These are phyloP conservation scores for Ulota crispa DNA, from an alignment of 225 moss, liverwort and hornwort genomes.

Conservation along the genomic window DNA sequence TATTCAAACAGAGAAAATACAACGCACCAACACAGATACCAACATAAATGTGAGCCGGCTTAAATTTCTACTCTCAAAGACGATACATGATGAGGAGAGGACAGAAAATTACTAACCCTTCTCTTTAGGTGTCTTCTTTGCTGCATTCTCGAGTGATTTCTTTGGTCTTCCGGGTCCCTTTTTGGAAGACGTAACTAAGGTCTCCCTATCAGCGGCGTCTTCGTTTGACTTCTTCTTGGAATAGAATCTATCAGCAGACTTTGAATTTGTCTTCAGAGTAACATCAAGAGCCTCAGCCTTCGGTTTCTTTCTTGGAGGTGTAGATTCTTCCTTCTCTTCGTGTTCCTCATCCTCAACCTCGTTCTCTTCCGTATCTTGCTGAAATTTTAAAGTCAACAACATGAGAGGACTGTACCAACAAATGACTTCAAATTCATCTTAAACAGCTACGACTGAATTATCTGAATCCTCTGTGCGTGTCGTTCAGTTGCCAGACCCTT, in stretches of 20 bases:
- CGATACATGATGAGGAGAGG: neutral
- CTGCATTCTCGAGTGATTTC: slow-evolving; percentile 38
- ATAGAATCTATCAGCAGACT: slow-evolving; percentile 72
- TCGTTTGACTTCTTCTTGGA: slow-evolving; percentile 56
- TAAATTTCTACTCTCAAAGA: neutral
- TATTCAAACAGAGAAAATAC: neutral
- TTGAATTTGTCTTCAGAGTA: slow-evolving; percentile 45
- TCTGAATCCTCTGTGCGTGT: neutral
- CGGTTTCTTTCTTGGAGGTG: slow-evolving; percentile 38
- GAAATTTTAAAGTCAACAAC: neutral
- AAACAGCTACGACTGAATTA: neutral
- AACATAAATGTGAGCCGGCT: neutral
- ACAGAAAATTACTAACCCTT: slow-evolving; percentile 20
- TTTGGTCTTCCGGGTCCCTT: slow-evolving; percentile 45
- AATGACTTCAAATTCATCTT: neutral
- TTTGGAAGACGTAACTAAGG: slow-evolving; percentile 20
- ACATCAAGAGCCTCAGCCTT: slow-evolving; percentile 53
- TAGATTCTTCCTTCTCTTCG: slow-evolving; percentile 31
- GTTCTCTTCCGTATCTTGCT: slow-evolving; percentile 48
- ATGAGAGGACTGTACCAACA: neutral
- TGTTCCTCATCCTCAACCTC: slow-evolving; percentile 30
- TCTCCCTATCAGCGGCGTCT: slow-evolving; percentile 24
- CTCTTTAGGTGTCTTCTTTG: slow-evolving; percentile 45
- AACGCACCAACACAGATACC: neutral
- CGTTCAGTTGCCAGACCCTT: neutral